phyloP scores from a whole-genome alignment of 306 rosid species.

The Cicer judaicum region DNA sequence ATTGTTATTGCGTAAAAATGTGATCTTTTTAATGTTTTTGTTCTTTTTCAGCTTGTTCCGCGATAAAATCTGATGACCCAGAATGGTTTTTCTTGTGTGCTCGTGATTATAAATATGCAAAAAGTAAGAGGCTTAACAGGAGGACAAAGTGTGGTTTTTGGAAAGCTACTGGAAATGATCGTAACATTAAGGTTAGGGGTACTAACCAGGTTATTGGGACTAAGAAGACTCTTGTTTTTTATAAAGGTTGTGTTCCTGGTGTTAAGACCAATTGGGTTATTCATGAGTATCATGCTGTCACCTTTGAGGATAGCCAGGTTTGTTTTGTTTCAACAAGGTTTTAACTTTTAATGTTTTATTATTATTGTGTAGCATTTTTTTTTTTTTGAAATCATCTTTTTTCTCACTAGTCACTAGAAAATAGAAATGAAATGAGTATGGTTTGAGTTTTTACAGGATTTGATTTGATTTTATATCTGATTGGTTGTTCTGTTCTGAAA shows the following conservation, averaged over 20 bases:
- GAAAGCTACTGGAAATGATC: slow-evolving; percentile 68
- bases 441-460: background rate
- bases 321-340: background rate
- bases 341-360: background rate
- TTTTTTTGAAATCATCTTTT: background rate
- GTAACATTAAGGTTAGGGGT: slow-evolving; percentile 41
- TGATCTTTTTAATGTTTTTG: background rate
- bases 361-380: background rate
- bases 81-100: slow-evolving; percentile 72
- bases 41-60: slow-evolving; percentile 42
- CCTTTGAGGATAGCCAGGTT: slow-evolving; percentile 49
- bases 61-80: slow-evolving; percentile 47
- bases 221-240: slow-evolving; percentile 70
- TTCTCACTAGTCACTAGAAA: background rate
- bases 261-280: slow-evolving; percentile 61
- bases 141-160: slow-evolving; percentile 63
- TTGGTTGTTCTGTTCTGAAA: background rate
- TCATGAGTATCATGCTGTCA: slow-evolving; percentile 62
- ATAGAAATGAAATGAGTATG: background rate
- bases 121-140: slow-evolving; percentile 48
- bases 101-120: slow-evolving; percentile 47
- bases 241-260: slow-evolving; percentile 48
- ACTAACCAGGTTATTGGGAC: slow-evolving; percentile 52
- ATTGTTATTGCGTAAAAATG: background rate
- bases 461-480: background rate